These are phyloP conservation scores for Apiotrichum gamsii DNA, from an alignment of 1,284 basidiomycete genomes.

Conservation along the genomic window DNA sequence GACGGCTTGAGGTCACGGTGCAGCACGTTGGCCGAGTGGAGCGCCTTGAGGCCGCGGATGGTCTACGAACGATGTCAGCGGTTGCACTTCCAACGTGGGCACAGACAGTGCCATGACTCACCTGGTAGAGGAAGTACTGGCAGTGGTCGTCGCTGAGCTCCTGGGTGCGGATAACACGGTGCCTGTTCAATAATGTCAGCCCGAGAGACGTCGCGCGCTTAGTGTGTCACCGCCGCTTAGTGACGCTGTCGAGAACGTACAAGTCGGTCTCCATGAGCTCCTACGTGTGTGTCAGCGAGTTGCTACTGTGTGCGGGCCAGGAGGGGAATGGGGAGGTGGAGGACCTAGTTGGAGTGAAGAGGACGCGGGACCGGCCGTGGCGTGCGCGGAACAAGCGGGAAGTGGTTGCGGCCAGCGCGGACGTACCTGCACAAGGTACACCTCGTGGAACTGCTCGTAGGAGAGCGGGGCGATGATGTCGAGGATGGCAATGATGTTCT, in stretches of 20 bases:
- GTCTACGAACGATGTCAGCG: constrained; percentile 53
- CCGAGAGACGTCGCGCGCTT: no score
- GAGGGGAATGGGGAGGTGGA: background rate
- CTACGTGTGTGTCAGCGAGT: constrained; percentile 5
- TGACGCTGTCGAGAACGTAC: no score
- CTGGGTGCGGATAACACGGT: constrained; percentile 68
- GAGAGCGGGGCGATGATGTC: constrained; percentile 87
- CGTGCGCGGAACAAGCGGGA: background rate
- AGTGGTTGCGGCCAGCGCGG: no score
- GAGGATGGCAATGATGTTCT: constrained; percentile 85
- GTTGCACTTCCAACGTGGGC: no score
- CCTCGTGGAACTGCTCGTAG: constrained; percentile 85
- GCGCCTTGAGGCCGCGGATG: constrained; percentile 83
- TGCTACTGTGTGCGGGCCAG: no score
- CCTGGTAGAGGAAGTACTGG: constrained; percentile 51
- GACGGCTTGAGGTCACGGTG: constrained; percentile 95
- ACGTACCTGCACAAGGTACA: constrained; percentile 59
- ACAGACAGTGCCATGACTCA: background rate
- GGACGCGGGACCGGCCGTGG: background rate
- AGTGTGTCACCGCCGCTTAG: no score
- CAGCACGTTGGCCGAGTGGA: constrained; percentile 81
- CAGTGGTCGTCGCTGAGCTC: constrained; percentile 83
- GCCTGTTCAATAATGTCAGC: no score
- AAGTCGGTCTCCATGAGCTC: constrained; percentile 37
- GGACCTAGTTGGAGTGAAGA: background rate